Evolutionary conservation across 116 monocot species (phyloP), one percentile per base, ranked within the genome.

Genomic region (Papilionanthe hybrid): DNA sequence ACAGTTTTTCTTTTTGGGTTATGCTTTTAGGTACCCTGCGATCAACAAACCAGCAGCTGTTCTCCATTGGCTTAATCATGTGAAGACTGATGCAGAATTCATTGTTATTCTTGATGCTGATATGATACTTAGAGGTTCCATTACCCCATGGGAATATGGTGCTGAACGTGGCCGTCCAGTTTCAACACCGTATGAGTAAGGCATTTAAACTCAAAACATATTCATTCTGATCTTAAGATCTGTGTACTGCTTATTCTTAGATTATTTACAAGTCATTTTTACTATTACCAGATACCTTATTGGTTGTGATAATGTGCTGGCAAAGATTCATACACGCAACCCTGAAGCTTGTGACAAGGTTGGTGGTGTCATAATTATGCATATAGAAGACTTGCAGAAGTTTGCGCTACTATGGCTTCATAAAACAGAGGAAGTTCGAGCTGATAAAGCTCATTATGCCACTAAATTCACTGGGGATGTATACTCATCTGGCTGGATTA

Each of bases 21-120:
- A 12, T 74, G n/a, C 75, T 55, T 75, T 37, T 75, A 99, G 99
- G 99, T 99, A 99, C 45, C 99, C 99, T n/a, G 99, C 99, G 55
- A 99, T 99, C 55, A 99, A 99, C 84, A 99, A 99, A 77, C 99
- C 95, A 67, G 99, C 99, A 25, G 90, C 91, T 77, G 99, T 99
- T 89, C 85, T 90, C 72, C 99, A 99, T 82, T 99, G 99, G 99
- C 79, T 99, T 47, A 93, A 95, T 77, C 95, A 99, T 83, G 93
- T 87, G 37, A 78, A 89, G 23, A 92, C 83, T 65, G 95, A 95
- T 88, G 99, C 99, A 44, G 95, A 95, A 72, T 99, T 83, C 82
- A 87, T 99, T 71, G 92, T 99, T 55, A 99, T 99, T 87, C 80
- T 99, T 43, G 99, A 99, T 81, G 95, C 99, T 50, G 99, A 99